A percentile compares a stretch with the other conserved stretches of the same genome.
phyloP scores from a whole-genome alignment of 805 yeast species.

The Candida jianshihensis region DNA sequence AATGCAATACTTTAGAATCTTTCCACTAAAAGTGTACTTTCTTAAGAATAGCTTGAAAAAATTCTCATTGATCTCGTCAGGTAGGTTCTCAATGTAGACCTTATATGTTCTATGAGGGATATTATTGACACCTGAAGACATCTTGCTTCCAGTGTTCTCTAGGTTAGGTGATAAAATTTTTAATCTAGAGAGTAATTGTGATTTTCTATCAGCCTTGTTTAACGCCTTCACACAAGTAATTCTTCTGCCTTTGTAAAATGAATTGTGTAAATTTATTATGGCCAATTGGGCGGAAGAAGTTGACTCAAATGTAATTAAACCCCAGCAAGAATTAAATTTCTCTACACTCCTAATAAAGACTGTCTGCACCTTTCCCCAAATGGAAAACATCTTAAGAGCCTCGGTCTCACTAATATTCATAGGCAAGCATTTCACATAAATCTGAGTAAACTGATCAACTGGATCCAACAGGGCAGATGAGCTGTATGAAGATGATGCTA shows the following conservation, averaged over 20 bases:
- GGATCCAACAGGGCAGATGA: neutral
- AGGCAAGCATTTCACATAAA: slow-evolving; percentile 47
- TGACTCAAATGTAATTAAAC: slow-evolving; percentile 40
- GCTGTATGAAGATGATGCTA: neutral
- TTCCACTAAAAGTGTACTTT: slow-evolving; percentile 16
- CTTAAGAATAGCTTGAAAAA: slow-evolving; percentile 22
- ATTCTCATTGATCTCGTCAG: slow-evolving; percentile 20
- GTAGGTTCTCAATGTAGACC: slow-evolving; percentile 20
- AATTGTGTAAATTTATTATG: slow-evolving; percentile 26
- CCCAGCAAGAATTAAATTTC: slow-evolving; percentile 31
- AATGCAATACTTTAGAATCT: slow-evolving; percentile 14
- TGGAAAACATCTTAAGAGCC: slow-evolving; percentile 35
- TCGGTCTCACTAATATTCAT: slow-evolving; percentile 30
- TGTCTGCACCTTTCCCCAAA: slow-evolving; percentile 43
- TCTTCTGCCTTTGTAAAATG: slow-evolving; percentile 21
- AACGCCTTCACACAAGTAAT: slow-evolving; percentile 25
- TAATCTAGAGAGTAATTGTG: slow-evolving; percentile 8
- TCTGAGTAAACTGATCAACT: slow-evolving; percentile 11
- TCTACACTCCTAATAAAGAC: slow-evolving; percentile 43
- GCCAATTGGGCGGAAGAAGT: slow-evolving; percentile 42
- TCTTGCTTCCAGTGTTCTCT: too few species aligned
- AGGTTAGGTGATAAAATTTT: neutral
- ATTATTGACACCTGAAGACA: too few species aligned
- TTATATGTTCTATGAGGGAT: slow-evolving; percentile 2
- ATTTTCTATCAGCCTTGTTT: slow-evolving; percentile 11